phyloP scores from a whole-genome alignment of 179 eudicot species.

The Beta lomatogona region DNA sequence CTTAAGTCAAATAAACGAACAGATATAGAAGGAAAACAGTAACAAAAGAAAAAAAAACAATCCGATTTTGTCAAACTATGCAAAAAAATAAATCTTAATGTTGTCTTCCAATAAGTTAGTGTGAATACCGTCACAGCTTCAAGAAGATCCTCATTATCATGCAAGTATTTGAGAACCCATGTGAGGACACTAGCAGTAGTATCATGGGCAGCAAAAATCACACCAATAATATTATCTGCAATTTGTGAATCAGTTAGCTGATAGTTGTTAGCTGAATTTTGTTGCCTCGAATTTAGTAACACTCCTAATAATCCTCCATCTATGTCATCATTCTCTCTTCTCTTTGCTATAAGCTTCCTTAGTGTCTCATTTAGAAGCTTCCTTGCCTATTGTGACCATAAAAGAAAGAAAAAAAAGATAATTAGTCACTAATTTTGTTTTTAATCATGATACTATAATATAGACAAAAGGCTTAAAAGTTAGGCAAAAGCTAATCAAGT shows the following conservation, averaged over 20 bases:
- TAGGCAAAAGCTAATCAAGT: background rate
- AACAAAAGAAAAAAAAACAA: too few relatives aligned
- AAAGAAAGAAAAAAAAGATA: background rate
- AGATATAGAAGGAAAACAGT: too few relatives aligned
- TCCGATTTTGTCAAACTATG: too few relatives aligned
- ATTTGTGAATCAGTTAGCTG: conserved; percentile 59
- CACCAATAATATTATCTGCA: conserved; percentile 84
- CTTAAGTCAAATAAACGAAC: too few relatives aligned
- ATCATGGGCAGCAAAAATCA: conserved; percentile 90
- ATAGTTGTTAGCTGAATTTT: conserved; percentile 18
- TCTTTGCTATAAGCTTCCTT: conserved; percentile 17
- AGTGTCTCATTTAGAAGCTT: conserved; percentile 24
- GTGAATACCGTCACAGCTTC: conserved; percentile 61
- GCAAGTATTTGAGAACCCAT: conserved; percentile 83
- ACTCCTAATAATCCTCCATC: conserved; percentile 18
- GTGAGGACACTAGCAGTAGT: conserved; percentile 92
- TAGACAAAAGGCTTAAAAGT: background rate
- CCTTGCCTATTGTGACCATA: conserved; percentile 15
- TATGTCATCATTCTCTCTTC: background rate
- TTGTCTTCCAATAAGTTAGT: background rate
- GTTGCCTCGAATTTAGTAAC: conserved; percentile 30
- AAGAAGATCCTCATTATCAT: conserved; percentile 54
- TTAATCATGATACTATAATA: background rate
- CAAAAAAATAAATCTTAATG: too few relatives aligned
- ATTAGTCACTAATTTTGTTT: background rate